Evolutionary conservation across 495 filamentous ascomycete species (phyloP).

Genomic region (Aspergillus steynii): DNA sequence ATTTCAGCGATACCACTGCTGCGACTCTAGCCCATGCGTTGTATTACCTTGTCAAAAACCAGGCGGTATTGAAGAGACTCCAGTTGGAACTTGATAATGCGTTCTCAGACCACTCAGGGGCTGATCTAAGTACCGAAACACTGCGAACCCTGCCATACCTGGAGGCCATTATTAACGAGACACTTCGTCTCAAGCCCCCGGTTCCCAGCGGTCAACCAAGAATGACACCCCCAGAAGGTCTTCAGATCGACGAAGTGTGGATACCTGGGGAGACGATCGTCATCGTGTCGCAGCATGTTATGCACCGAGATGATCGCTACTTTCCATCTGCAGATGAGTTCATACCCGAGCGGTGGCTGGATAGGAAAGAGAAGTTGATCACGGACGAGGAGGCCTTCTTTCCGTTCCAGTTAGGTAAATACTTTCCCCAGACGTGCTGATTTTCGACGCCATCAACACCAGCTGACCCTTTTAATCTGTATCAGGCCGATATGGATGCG

Average conservation of each 20-base stretch:
- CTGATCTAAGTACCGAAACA: conserved; percentile 1
- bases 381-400: conserved; percentile 49
- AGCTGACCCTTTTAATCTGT: background rate
- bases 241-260: conserved; percentile 25
- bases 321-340: conserved; percentile 43
- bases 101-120: background rate
- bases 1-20: conserved; percentile 35
- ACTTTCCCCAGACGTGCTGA: background rate
- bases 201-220: conserved; percentile 42
- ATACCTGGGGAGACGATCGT: conserved; percentile 31
- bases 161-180: conserved; percentile 54
- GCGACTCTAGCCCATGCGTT: conserved; percentile 33
- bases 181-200: conserved; percentile 52
- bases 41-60: conserved; percentile 39
- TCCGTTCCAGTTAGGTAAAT: conserved; percentile 51
- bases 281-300: conserved; percentile 34
- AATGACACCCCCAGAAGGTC: conserved; percentile 26
- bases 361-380: conserved; percentile 16
- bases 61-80: conserved; percentile 22
- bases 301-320: conserved; percentile 31
- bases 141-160: conserved; percentile 38
- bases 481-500: background rate
- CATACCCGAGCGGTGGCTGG: conserved; percentile 58
- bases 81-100: conserved; percentile 23
- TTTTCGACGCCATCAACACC: background rate